Evolutionary conservation across 345 rosid genomes (phyloP).

Genomic region (Pseudoturritis turrita): DNA sequence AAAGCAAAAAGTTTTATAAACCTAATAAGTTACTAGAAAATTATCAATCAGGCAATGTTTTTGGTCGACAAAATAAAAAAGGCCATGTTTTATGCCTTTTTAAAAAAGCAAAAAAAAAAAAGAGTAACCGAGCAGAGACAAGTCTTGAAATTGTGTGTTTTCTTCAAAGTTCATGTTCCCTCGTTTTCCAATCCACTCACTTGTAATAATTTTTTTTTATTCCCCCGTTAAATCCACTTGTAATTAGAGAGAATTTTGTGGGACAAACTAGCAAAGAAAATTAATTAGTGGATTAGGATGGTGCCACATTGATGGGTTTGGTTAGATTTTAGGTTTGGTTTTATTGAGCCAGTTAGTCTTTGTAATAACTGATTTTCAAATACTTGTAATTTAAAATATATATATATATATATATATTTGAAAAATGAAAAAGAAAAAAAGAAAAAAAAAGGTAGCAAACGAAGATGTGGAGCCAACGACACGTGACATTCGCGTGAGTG

Average conservation of each 20-base stretch:
- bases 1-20: background rate
- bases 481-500: conserved; percentile 29
- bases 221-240: background rate
- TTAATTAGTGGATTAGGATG: too few species aligned
- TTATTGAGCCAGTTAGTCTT: too few species aligned
- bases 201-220: background rate
- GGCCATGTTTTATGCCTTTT: background rate
- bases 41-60: background rate
- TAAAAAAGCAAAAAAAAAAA: background rate
- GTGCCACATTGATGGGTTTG: too few species aligned
- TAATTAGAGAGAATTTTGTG: too few species aligned
- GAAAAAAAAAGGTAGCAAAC: background rate
- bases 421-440: background rate
- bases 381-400: background rate
- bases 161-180: conserved; percentile 27
- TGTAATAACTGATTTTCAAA: background rate
- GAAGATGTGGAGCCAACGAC: conserved; percentile 9
- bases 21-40: background rate
- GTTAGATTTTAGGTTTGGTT: too few species aligned
- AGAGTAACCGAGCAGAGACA: background rate
- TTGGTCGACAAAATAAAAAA: background rate
- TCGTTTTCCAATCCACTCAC: conserved; percentile 8
- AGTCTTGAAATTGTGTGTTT: background rate
- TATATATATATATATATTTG: too few species aligned
- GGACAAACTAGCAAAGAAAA: too few species aligned